Conservation (phyloP, 495 filamentous ascomycete genomes). For the Penicillium cataractarum region DNA sequence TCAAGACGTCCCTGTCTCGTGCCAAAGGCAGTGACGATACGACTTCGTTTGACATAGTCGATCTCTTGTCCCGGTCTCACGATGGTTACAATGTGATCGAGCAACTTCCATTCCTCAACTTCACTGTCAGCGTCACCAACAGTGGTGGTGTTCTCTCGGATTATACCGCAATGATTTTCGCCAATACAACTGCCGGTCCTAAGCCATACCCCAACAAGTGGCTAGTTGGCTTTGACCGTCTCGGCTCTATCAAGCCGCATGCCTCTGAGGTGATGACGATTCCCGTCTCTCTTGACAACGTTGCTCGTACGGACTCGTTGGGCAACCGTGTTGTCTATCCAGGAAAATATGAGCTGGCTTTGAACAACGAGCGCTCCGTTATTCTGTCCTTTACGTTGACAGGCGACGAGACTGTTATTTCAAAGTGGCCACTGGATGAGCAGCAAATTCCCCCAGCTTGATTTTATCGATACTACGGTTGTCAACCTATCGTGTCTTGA, state of each 20-base stretch:
- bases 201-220: conserved; percentile 65
- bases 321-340: conserved; percentile 69
- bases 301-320: conserved; percentile 59
- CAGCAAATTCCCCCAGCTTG: conserved; percentile 32
- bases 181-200: conserved; percentile 59
- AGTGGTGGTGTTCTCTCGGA: conserved; percentile 58
- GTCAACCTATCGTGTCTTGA: too few species aligned
- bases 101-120: conserved; percentile 48
- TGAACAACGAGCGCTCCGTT: conserved; percentile 52
- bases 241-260: conserved; percentile 49
- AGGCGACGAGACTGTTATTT: conserved; percentile 33
- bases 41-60: conserved; percentile 32
- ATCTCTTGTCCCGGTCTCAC: conserved; percentile 32
- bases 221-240: conserved; percentile 61
- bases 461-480: conserved; percentile 5
- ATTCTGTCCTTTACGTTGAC: conserved; percentile 36
- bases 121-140: conserved; percentile 52
- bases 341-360: conserved; percentile 60
- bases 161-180: conserved; percentile 62
- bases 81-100: conserved; percentile 29
- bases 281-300: conserved; percentile 56
- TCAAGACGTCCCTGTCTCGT: conserved; percentile 37
- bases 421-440: conserved; percentile 39
- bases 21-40: not conserved
- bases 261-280: conserved; percentile 42